Evolutionary conservation across 2,329 filamentous ascomycete species (phyloP), one percentile per base, ranked within the genome.

Genomic region (Arachnomyces sp.): DNA sequence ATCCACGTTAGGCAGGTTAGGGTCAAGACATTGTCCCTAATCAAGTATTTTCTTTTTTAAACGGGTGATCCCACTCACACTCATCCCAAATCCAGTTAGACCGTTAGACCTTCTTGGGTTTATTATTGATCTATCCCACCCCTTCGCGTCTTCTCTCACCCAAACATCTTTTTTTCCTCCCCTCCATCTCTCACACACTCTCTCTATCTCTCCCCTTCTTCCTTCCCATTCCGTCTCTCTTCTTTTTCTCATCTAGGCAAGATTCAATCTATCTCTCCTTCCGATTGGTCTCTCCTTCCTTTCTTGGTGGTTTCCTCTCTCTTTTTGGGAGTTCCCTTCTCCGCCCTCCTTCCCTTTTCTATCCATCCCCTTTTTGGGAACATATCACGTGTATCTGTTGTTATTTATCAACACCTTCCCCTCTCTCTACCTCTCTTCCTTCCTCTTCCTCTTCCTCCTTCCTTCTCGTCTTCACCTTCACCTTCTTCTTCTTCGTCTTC

Each of bases 391-490:
- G 21, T 25, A 28, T 39, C n/a, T 18, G 28, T 32, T 2, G 15
- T 39, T 30, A 39, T 17, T 14, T 9, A 11, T 38, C 8, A n/a
- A 7, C 17, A 28, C 32, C 40, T 37, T 31, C 7, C 31, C 37
- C 21, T 14, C 30, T 30, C 25, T 36, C 33, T 17, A 14, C 35
- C 40, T 40, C 43, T 15, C 39, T 33, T 33, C 39, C 15, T 34
- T 42, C 36, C 34, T 31, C 39, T 32, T 38, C 25, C 25, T 44
- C 44, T 40, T 38, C 44, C 12, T 9, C 14, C 35, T 16, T 46
- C 29, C 21, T 31, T 29, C 28, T 36, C 13, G n/a, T 37, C 35
- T 46, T 46, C 39, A 42, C 46, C 51, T 31, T 35, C 57, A 45
- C 52, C 51, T 46, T 43, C 29, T 29, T 43, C 47, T 44, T 45